Evolutionary conservation across 2,329 filamentous ascomycete genomes (phyloP), one percentile per base, ranked within the genome.

Genomic region (Sporothrix protearum): DNA sequence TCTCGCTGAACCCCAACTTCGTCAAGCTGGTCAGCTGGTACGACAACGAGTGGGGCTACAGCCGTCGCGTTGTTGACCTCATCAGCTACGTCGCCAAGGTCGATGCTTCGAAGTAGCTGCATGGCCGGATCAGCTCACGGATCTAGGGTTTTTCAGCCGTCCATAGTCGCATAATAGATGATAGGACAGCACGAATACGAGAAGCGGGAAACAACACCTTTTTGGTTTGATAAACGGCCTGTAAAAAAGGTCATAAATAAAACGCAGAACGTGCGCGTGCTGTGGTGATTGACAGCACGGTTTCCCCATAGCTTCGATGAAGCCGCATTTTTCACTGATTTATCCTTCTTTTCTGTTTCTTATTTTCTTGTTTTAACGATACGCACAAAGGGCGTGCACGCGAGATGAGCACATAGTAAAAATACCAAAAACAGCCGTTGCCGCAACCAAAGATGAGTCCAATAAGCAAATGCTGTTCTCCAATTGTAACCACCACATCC

Each of bases 11-110:
- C 90, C 85, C 94, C 80, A 94, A 97, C 91, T 98, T 98, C 83
- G 90, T 97, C 89, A 99, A 99, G 92, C 89, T 99, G 75, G 92
- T 97, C 82, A 91, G 91, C 80, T 98, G 95, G 96, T 97, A 97
- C 86, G 94, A 97, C 89, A 98, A 98, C 89, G 95, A 98, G 90
- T 97, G 94, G 94, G 96, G 94, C 81, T 98, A 99, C 92, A 96
- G 92, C 84, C 94, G 94, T 87, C 96, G 92, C 89, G 92, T 94
- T 80, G 86, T 94, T 78, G 92, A 96, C 85, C 91, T 96, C 79
- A 81, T 89, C 82, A 86, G 87, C 84, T 91, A 94, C 87, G 88
- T 94, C 79, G 86, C 91, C 83, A 92, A 92, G 87, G 90, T 91
- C 76, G 92, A 94, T 79, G 87, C 80, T 79, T 80, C 82, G 81